Percentiles rank a stretch among this genome's conserved stretches.
phyloP scores from a whole-genome alignment of 2,329 filamentous ascomycete species.

The Colletotrichum gigasporum region DNA sequence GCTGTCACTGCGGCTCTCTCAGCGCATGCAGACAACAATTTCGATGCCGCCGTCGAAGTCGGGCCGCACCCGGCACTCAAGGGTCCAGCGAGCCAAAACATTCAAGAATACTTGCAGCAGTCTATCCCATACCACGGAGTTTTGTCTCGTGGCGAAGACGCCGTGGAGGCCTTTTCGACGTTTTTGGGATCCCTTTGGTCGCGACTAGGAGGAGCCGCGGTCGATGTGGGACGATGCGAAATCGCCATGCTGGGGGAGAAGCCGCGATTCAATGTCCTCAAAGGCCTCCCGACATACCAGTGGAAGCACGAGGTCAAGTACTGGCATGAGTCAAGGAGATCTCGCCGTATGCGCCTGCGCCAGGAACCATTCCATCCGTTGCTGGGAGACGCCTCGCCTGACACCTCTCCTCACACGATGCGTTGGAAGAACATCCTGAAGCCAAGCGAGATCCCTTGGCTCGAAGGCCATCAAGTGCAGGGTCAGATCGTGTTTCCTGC shows the following conservation, averaged over 20 bases:
- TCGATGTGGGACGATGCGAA: too few species aligned
- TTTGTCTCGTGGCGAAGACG: constrained; percentile 33
- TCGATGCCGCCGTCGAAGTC: constrained; percentile 39
- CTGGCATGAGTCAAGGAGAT: constrained; percentile 43
- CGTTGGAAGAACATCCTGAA: constrained; percentile 38
- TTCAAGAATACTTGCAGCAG: not conserved
- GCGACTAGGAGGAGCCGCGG: constrained; percentile 20
- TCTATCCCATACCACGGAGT: constrained; percentile 37
- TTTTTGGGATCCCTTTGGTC: constrained; percentile 25
- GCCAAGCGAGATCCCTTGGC: constrained; percentile 45
- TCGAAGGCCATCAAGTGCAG: constrained; percentile 46
- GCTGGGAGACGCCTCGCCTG: not conserved
- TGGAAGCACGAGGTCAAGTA: constrained; percentile 44
- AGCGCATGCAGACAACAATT: constrained; percentile 18
- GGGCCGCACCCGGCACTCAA: constrained; percentile 50
- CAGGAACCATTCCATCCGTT: constrained; percentile 47
- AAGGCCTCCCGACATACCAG: constrained; percentile 45
- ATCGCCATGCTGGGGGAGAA: not conserved
- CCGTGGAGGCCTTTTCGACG: too few species aligned
- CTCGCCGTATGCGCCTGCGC: constrained; percentile 37
- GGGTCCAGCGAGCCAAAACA: constrained; percentile 45
- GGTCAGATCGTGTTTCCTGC: constrained; percentile 49
- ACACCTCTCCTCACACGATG: not conserved
- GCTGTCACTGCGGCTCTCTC: constrained; percentile 23
- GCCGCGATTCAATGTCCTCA: constrained; percentile 32